Evolutionary conservation across 208 protist species (phyloP).

Genomic region (Paratrypanosoma confusum): DNA sequence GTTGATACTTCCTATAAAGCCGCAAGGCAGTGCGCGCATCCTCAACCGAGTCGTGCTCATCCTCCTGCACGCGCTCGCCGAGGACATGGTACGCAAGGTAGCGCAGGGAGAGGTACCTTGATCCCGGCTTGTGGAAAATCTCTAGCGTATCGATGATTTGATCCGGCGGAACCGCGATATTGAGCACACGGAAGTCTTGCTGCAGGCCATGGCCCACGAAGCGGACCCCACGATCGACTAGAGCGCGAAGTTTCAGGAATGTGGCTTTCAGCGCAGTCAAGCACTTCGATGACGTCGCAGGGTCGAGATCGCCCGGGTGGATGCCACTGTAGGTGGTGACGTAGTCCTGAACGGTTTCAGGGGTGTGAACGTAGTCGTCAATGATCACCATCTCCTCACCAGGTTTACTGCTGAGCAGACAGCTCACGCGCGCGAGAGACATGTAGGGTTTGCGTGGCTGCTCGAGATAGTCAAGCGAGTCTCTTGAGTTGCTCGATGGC

Average conservation of each 20-base stretch:
- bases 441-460: conserved; percentile 63
- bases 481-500: conserved; percentile 23
- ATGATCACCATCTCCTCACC: conserved; percentile 82
- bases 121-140: conserved; percentile 85
- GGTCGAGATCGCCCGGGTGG: conserved; percentile 91
- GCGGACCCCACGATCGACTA: conserved; percentile 86
- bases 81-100: conserved; percentile 93
- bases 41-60: conserved; percentile 93
- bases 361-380: conserved; percentile 85
- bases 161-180: conserved; percentile 89
- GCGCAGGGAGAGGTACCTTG: conserved; percentile 86
- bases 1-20: conserved; percentile 81
- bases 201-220: conserved; percentile 95
- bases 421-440: conserved; percentile 80
- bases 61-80: conserved; percentile 89
- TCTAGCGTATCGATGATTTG: conserved; percentile 97
- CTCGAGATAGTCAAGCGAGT: no score
- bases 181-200: conserved; percentile 95
- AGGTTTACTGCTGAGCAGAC: conserved; percentile 61
- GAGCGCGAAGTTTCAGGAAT: conserved; percentile 89
- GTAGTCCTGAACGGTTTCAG: conserved; percentile 81
- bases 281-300: conserved; percentile 75
- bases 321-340: conserved; percentile 92
- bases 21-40: conserved; percentile 90
- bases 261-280: conserved; percentile 92